Conservation (phyloP, 306 rosid genomes). For the Morella rubra region DNA sequence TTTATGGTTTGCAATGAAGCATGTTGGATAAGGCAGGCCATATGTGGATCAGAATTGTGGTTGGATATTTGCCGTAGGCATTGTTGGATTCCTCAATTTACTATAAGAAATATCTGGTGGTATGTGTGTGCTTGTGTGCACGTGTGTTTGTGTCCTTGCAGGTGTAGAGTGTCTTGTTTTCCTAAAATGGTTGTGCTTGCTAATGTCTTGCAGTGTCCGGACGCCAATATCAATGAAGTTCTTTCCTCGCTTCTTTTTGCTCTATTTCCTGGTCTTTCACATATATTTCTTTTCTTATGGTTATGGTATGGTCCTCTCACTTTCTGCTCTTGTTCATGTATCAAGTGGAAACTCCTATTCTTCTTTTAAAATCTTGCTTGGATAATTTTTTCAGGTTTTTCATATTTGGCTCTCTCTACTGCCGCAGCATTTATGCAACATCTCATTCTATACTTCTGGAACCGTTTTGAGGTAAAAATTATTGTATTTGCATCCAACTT, state of each 20-base stretch:
- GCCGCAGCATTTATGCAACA: slow-evolving; percentile 99
- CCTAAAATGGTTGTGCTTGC: slow-evolving; percentile 39
- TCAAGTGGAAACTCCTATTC: slow-evolving; percentile 4
- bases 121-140: not conserved
- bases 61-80: not conserved
- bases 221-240: slow-evolving; percentile 99
- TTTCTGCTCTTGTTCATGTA: not conserved
- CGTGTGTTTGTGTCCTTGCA: slow-evolving; percentile 2
- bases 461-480: slow-evolving; percentile 80
- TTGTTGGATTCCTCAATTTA: not conserved
- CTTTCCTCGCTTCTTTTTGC: slow-evolving; percentile 97
- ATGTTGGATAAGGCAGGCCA: slow-evolving; percentile 6
- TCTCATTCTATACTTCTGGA: slow-evolving; percentile 93
- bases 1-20: not conserved
- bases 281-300: slow-evolving; percentile 94
- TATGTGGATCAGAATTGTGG: slow-evolving; percentile 13
- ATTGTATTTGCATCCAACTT: not conserved
- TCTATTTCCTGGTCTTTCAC: slow-evolving; percentile 96
- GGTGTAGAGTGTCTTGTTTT: slow-evolving; percentile 7
- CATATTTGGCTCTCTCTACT: slow-evolving; percentile 93
- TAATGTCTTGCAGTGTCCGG: slow-evolving; percentile 74
- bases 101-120: not conserved
- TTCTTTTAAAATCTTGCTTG: not conserved
- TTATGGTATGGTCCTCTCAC: slow-evolving; percentile 58
- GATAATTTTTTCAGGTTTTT: slow-evolving; percentile 67